phyloP scores from a whole-genome alignment of 2,329 filamentous ascomycete species.

The Xylaria sp. region DNA sequence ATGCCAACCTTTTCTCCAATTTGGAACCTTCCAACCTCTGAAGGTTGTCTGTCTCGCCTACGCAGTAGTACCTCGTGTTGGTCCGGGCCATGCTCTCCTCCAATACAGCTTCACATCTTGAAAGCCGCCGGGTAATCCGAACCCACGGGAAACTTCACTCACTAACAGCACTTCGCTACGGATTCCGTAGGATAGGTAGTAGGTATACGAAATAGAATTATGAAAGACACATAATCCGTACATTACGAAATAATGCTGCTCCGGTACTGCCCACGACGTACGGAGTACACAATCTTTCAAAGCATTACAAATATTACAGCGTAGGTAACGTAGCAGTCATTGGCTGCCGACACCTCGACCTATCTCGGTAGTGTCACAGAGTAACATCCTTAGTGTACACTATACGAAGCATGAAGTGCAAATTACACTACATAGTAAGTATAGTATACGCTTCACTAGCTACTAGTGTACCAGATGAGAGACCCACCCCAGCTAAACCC shows the following conservation, averaged over 20 bases:
- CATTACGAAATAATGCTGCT: not conserved
- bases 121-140: not conserved
- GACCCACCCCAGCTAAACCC: not conserved
- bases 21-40: not conserved
- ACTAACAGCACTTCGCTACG: not conserved
- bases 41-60: not conserved
- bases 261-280: not conserved
- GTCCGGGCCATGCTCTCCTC: not conserved
- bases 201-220: too few relatives aligned
- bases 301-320: not conserved
- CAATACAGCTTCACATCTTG: not conserved
- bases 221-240: not conserved
- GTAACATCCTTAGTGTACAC: not conserved
- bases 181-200: too few relatives aligned
- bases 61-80: not conserved
- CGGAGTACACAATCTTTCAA: not conserved
- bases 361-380: not conserved
- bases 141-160: not conserved
- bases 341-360: not conserved
- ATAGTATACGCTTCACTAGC: not conserved
- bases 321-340: not conserved
- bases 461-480: not conserved
- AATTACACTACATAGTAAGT: not conserved
- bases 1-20: not conserved
- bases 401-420: not conserved